Base-by-base conservation (phyloP, 768 basidiomycete genomes). In the Leccinum boreale region DNA sequence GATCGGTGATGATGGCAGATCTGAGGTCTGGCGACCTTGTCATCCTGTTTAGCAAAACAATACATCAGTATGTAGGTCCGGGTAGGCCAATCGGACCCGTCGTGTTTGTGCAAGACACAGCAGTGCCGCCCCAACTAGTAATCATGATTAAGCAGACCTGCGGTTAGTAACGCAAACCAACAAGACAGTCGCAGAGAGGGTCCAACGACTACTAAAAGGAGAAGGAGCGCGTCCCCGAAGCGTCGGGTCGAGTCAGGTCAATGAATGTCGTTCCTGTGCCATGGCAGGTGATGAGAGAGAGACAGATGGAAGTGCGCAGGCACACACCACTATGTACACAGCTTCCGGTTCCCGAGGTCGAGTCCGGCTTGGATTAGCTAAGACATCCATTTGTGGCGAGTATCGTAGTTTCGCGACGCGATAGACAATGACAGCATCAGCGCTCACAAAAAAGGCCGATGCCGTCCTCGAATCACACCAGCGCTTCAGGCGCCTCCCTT, bases 371-470 rank as follows among this genome's bases (percentile, higher is more conserved):
- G 29, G 53, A 61, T 65, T 64, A 67, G 53, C 56, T 65, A 63
- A 67, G 52, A 29, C 0, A 1, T 6, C 65, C 60, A 44, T 60
- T 55, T 68, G 57, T 56, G 59, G 67, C 29, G 50, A 53, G 52
- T 45, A 51, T 52, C 29, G 66, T 58, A 2, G 53, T 52, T 44
- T 52, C 57, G 29, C 58, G 39, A 51, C 26, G 26, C 26, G 26
- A 26, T 26, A 3, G 17, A 36, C n/a, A 11, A 17, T 35, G 48
- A 61, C 50, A 36, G 60, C 36, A 65, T 53, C 60, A 65, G 17
- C 48, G 36, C 48, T 72, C 71, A 73, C 70, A 72, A 72, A 72
- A 63, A 65, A 58, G 64, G 72, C 65, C 59, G 48, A 56, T 62
- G 63, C 57, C 57, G 70, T 39, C 23, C 45, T 58, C 42, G 66